A percentile compares a stretch with the other conserved stretches of the same genome.
phyloP scores from a whole-genome alignment of 1,139 yeast species.

The Lizanozyma gosingica region DNA sequence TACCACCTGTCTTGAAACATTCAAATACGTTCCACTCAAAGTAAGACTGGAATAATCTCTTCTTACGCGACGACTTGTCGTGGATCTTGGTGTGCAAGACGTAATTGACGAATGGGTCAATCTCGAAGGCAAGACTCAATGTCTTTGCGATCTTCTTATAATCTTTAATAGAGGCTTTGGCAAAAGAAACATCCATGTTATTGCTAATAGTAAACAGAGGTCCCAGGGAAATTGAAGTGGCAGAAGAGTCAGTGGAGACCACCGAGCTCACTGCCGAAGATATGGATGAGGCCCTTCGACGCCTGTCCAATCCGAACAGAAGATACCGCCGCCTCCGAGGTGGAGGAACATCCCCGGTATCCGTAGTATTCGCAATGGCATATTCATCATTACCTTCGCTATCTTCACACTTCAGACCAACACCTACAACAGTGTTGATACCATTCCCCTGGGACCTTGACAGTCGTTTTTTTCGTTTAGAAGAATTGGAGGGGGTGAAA shows the following conservation, averaged over 20 bases:
- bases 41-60: slow-evolving; percentile 13
- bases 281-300: not conserved
- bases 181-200: not conserved
- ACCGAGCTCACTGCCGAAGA: not conserved
- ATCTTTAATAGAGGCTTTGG: slow-evolving; percentile 13
- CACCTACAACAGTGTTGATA: slow-evolving; percentile 5
- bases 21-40: slow-evolving; percentile 31
- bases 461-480: slow-evolving; percentile 13
- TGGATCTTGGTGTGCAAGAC: slow-evolving; percentile 22
- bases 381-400: not conserved
- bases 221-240: not conserved
- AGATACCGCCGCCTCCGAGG: not conserved
- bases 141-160: slow-evolving; percentile 32
- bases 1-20: slow-evolving; percentile 25
- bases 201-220: not conserved
- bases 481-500: slow-evolving; percentile 7
- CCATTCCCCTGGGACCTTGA: slow-evolving; percentile 13
- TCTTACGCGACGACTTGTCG: not conserved
- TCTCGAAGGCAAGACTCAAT: slow-evolving; percentile 27
- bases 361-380: not conserved
- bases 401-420: slow-evolving; percentile 1
- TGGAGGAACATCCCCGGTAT: not conserved
- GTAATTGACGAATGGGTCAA: slow-evolving; percentile 34
- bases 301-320: not conserved
- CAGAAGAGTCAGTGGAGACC: not conserved